Conservation (phyloP, 2,329 filamentous ascomycete species). For the Lasiodiplodia hormozganensis region DNA sequence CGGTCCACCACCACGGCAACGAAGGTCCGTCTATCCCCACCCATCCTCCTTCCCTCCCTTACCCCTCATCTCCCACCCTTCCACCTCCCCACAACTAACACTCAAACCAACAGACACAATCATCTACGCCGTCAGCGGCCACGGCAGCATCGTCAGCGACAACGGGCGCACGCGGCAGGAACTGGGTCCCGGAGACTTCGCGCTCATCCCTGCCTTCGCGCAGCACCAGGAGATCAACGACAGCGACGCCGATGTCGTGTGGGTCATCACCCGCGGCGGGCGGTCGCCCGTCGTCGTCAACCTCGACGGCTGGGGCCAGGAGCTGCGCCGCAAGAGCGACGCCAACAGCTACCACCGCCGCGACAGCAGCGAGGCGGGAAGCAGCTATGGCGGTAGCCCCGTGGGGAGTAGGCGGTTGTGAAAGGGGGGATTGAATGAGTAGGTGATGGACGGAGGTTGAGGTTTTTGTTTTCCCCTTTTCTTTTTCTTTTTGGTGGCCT, state of each 20-base stretch:
- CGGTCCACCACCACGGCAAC: constrained; percentile 73
- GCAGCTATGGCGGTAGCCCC: neutral
- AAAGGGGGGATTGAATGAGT: neutral
- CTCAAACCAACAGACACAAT: constrained; percentile 65
- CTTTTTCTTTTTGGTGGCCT: neutral
- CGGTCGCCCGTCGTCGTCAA: constrained; percentile 67
- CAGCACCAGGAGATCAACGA: constrained; percentile 76
- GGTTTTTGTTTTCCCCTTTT: neutral
- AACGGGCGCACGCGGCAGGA: constrained; percentile 64
- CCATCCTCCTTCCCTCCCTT: neutral
- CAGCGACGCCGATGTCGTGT: constrained; percentile 67
- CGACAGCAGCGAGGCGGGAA: neutral
- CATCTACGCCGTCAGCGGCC: constrained; percentile 69
- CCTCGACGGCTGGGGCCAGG: constrained; percentile 65
- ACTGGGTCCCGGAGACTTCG: constrained; percentile 71
- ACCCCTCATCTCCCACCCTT: constrained; percentile 3
- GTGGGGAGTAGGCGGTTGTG: constrained; percentile 12
- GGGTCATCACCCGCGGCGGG: constrained; percentile 71
- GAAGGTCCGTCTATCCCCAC: constrained; percentile 61
- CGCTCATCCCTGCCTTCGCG: constrained; percentile 71
- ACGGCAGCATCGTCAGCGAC: constrained; percentile 65
- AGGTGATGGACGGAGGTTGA: too few relatives aligned
- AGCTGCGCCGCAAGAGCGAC: constrained; percentile 27
- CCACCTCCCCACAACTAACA: constrained; percentile 8
- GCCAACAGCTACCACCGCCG: constrained; percentile 1